Percentiles rank a stretch among this genome's conserved stretches.
These are phyloP conservation scores for Vitis labrusca DNA, from an alignment of 164 flowering plant genomes.

Conservation along the genomic window DNA sequence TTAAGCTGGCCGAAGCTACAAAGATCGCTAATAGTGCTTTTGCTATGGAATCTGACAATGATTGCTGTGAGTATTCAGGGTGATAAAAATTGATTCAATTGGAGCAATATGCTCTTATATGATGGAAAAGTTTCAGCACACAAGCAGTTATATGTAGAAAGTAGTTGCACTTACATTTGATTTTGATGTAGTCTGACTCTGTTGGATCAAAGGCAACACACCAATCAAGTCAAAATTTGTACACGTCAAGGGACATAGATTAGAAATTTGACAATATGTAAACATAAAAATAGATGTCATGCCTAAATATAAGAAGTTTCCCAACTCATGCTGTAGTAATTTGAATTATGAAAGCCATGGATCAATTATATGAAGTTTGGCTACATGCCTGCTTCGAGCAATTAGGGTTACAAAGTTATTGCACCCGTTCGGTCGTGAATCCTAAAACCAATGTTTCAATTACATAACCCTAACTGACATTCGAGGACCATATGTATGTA, in stretches of 20 bases:
- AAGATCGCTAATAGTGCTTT: conserved; percentile 29
- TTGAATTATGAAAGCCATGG: too few relatives aligned
- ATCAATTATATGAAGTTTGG: too few relatives aligned
- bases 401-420: too few relatives aligned
- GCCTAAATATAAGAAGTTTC: too few relatives aligned
- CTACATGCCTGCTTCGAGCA: too few relatives aligned
- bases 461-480: too few relatives aligned
- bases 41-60: conserved; percentile 38
- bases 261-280: too few relatives aligned
- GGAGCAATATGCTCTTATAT: background rate
- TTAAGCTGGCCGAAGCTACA: conserved; percentile 25
- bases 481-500: too few relatives aligned
- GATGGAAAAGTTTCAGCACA: background rate
- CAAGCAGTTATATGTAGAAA: background rate
- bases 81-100: background rate
- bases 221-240: background rate
- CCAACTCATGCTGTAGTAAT: too few relatives aligned
- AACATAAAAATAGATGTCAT: too few relatives aligned
- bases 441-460: too few relatives aligned
- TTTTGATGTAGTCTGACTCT: conserved; percentile 40
- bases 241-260: background rate
- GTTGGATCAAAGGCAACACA: conserved; percentile 14
- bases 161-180: conserved; percentile 42
- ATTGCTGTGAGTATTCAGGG: background rate
- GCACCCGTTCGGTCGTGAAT: too few relatives aligned